These are phyloP conservation scores for Lagerstroemia fauriei DNA, from an alignment of 441 rosid species.

Conservation along the genomic window DNA sequence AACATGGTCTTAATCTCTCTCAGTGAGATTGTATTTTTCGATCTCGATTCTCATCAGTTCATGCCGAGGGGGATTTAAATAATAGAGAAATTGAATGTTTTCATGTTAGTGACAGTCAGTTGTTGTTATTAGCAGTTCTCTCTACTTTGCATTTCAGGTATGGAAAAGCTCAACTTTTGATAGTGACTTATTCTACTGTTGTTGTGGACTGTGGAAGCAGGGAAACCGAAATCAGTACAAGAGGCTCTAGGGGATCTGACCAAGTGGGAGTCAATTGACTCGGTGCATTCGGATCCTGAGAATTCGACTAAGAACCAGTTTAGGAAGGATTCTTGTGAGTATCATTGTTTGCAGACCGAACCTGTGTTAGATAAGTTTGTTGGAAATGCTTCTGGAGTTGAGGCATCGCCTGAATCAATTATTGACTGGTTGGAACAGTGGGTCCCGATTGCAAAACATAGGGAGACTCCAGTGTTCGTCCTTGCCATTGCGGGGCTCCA, in stretches of 20 bases:
- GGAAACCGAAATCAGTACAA: constrained; percentile 50
- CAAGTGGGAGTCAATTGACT: constrained; percentile 28
- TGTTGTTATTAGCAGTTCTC: constrained; percentile 31
- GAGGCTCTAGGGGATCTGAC: constrained; percentile 38
- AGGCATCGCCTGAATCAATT: constrained; percentile 50
- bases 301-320: constrained; percentile 29
- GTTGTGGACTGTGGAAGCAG: constrained; percentile 70
- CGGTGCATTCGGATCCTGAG: constrained; percentile 47
- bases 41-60: constrained; percentile 19
- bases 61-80: constrained; percentile 26
- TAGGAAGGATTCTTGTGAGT: constrained; percentile 40
- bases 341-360: constrained; percentile 63
- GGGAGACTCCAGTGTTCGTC: constrained; percentile 54
- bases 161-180: constrained; percentile 15
- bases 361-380: constrained; percentile 60
- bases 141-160: constrained; percentile 31
- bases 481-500: constrained; percentile 66
- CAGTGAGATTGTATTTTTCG: constrained; percentile 11
- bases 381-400: constrained; percentile 51
- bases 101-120: constrained; percentile 8
- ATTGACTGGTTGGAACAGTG: constrained; percentile 42
- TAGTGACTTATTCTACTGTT: constrained; percentile 39
- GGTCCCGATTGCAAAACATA: constrained; percentile 49
- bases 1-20: background rate
- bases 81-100: constrained; percentile 3